Percentiles rank a stretch among this genome's conserved stretches.
Conservation (phyloP, 1,284 basidiomycete species). For the Agaricales sp. region DNA sequence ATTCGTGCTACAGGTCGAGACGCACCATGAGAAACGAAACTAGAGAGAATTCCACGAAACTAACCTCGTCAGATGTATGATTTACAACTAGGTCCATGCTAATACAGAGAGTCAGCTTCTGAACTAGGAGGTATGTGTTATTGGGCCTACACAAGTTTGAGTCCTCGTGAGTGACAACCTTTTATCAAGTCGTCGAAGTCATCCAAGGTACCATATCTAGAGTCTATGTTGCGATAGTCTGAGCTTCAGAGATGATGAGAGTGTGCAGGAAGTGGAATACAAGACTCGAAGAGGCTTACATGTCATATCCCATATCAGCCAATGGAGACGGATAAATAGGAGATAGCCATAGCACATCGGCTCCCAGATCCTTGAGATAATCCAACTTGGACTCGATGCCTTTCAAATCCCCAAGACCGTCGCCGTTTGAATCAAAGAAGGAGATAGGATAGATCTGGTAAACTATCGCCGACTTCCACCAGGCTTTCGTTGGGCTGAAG, state of each 20-base stretch:
- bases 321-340: slow-evolving; percentile 66
- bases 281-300: slow-evolving; percentile 24
- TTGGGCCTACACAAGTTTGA: slow-evolving; percentile 57
- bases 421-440: slow-evolving; percentile 65
- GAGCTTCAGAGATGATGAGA: slow-evolving; percentile 25
- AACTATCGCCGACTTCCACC: slow-evolving; percentile 60
- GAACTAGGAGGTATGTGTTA: slow-evolving; percentile 4
- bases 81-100: slow-evolving; percentile 79
- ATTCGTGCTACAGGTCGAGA: slow-evolving; percentile 42
- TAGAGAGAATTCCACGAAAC: slow-evolving; percentile 5
- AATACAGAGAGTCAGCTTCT: slow-evolving; percentile 5
- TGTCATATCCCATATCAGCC: slow-evolving; percentile 70
- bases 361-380: slow-evolving; percentile 61
- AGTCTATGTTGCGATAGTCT: slow-evolving; percentile 67
- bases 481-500: slow-evolving; percentile 17
- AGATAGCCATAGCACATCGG: slow-evolving; percentile 66
- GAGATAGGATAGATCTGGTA: slow-evolving; percentile 75
- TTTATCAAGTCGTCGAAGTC: slow-evolving; percentile 61
- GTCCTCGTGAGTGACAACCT: slow-evolving; percentile 50
- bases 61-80: slow-evolving; percentile 64
- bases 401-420: slow-evolving; percentile 67
- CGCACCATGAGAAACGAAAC: neutral
- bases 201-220: slow-evolving; percentile 61
- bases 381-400: slow-evolving; percentile 60
- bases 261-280: neutral